Evolutionary conservation across 139 green algal species (phyloP), one percentile per base, ranked within the genome.

Genomic region (Picochlorum sp.): DNA sequence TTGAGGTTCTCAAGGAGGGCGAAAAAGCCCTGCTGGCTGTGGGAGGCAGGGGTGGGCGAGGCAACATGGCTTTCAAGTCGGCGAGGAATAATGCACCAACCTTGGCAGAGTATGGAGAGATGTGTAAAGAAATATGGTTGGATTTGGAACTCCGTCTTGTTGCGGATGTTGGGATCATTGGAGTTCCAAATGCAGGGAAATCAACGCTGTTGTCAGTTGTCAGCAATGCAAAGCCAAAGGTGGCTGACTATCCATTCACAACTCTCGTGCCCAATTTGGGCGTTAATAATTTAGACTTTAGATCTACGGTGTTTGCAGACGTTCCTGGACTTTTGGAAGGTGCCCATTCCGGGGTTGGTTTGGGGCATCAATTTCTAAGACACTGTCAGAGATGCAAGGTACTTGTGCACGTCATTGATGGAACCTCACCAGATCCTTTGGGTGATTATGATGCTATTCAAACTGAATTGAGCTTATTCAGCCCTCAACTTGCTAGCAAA

Each of bases 191-290:
- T 69, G 90, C 83, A 3, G 92, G 93, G 60, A 98, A 98, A 74
- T 85, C 62, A 58, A 97, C 93, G 11, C 80, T 98, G 62, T 83
- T 98, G 49, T 71, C 54, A 38, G 83, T 89, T 50, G 59, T 98
- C 11, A 88, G 78, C 15, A 80, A 82, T 8, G 90, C 90, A 3
- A 73, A 72, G 54, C 90, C 90, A 58, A 96, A 96, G 77, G 87
- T 99, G 32, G 94, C 91, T 18, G 78, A 89, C 74, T 98, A 99
- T 75, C 90, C 92, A 26, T 99, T 99, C 81, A 99, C 94, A 8
- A 99, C 94, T 14, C 85, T 99, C 16, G 78, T 90, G 49, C 94
- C 94, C 49, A 98, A 99, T 76, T 82, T 99, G 30, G 94, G 93
- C 0, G 89, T 97, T 6, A 96, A 89, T 68, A 82, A 90, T 63